A percentile compares a stretch with the other conserved stretches of the same genome.
Evolutionary conservation across 169 alveolate genomes (phyloP).

Genomic region (Eimeria sp.): DNA sequence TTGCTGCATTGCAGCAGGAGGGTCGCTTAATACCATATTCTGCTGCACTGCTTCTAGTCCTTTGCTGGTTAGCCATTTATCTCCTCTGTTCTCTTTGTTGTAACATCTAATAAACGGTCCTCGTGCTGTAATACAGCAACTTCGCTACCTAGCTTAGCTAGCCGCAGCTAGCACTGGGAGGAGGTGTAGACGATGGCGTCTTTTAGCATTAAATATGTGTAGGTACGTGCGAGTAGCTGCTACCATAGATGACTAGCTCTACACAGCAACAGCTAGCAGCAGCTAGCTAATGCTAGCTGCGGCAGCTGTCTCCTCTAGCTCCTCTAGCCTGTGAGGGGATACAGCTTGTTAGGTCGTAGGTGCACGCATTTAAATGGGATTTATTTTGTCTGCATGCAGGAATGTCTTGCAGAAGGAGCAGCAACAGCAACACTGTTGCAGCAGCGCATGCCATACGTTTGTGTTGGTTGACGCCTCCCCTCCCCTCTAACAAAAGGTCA

Average conservation of each 20-base stretch:
- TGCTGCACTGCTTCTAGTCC: no score
- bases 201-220: not conserved
- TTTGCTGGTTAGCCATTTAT: no score
- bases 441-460: no score
- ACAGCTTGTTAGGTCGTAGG: not conserved
- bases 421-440: no score
- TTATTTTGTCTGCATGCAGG: no score
- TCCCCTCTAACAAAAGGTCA: no score
- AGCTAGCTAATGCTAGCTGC: not conserved
- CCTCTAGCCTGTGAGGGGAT: not conserved
- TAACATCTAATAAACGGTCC: not conserved
- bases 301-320: not conserved
- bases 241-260: not conserved
- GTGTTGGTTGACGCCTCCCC: no score
- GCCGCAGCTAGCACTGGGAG: not conserved
- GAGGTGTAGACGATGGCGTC: not conserved
- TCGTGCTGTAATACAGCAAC: not conserved
- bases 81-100: no score
- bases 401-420: no score
- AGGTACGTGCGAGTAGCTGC: not conserved
- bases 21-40: no score
- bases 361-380: no score
- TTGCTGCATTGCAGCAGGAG: no score
- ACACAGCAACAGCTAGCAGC: not conserved
- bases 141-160: slow-evolving; percentile 19